phyloP scores from a whole-genome alignment of 371 early-diverging fungal genomes.

The Fennellomyces sp. region DNA sequence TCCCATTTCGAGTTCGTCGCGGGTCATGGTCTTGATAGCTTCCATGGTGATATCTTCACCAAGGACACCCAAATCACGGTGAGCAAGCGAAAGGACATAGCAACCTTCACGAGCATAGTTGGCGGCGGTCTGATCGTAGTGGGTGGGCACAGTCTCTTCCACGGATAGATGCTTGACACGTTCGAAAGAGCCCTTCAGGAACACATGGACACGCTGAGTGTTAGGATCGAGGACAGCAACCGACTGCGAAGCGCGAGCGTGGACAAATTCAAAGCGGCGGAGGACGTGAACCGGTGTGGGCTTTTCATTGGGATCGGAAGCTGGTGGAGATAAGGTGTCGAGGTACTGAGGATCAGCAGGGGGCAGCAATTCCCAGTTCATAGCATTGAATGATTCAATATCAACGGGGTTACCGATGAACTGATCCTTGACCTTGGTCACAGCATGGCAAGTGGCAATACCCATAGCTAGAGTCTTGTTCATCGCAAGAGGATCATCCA shows the following conservation, averaged over 20 bases:
- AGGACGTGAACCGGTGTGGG: conserved; percentile 37
- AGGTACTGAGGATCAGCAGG: conserved; percentile 21
- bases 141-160: conserved; percentile 57
- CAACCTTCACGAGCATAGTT: conserved; percentile 70
- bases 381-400: conserved; percentile 79
- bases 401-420: conserved; percentile 90
- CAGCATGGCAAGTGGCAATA: conserved; percentile 79
- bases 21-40: conserved; percentile 33
- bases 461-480: conserved; percentile 44
- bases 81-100: conserved; percentile 78
- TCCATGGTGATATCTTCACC: conserved; percentile 29
- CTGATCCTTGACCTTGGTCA: conserved; percentile 64
- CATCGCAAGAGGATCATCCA: neutral
- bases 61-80: conserved; percentile 42
- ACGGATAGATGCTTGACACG: conserved; percentile 52
- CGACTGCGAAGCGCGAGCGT: conserved; percentile 79
- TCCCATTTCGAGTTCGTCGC: conserved; percentile 68
- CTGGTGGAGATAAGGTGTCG: conserved; percentile 29
- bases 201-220: conserved; percentile 58
- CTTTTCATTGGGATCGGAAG: conserved; percentile 13
- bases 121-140: conserved; percentile 53
- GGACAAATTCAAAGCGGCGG: conserved; percentile 82
- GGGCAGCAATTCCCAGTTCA: conserved; percentile 26
- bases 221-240: conserved; percentile 62
- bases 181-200: conserved; percentile 83